phyloP scores from a whole-genome alignment of 2,329 filamentous ascomycete genomes.

The Plenodomus biglobosus region DNA sequence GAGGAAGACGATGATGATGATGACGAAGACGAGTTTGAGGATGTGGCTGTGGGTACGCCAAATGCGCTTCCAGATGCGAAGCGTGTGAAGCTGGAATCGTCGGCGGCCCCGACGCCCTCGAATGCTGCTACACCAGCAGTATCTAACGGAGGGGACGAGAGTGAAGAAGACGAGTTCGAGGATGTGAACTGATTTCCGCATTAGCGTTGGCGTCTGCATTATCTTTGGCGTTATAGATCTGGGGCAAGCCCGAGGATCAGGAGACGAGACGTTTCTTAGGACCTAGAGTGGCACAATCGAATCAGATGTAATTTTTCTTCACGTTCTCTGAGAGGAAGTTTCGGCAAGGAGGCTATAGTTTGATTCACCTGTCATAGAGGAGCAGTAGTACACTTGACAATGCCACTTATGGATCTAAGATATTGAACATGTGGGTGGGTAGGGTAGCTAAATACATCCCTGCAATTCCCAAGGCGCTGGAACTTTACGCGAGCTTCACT shows the following conservation, averaged over 20 bases:
- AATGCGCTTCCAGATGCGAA: constrained; percentile 53
- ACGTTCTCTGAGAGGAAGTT: too few species aligned
- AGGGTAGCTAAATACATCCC: neutral
- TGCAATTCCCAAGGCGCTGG: constrained; percentile 3
- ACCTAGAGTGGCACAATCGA: neutral
- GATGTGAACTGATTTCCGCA: constrained; percentile 42
- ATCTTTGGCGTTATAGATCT: constrained; percentile 7
- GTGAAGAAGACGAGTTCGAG: constrained; percentile 52
- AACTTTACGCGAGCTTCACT: constrained; percentile 31
- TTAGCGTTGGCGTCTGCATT: constrained; percentile 34
- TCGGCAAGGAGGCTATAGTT: too few species aligned
- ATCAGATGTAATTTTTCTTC: too few species aligned
- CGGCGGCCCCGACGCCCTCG: constrained; percentile 39
- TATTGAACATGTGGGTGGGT: neutral
- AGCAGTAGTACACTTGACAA: too few species aligned
- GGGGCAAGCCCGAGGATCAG: neutral
- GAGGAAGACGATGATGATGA: constrained; percentile 50
- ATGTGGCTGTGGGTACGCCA: constrained; percentile 37
- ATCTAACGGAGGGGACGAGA: constrained; percentile 50
- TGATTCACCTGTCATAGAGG: too few species aligned
- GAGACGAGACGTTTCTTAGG: neutral
- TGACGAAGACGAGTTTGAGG: constrained; percentile 50
- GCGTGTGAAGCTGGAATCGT: constrained; percentile 61
- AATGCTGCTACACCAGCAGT: constrained; percentile 40
- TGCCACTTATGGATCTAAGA: too few species aligned